These are phyloP conservation scores for Pythium grandisporangium DNA, from an alignment of 352 stramenopile genomes.

Conservation along the genomic window DNA sequence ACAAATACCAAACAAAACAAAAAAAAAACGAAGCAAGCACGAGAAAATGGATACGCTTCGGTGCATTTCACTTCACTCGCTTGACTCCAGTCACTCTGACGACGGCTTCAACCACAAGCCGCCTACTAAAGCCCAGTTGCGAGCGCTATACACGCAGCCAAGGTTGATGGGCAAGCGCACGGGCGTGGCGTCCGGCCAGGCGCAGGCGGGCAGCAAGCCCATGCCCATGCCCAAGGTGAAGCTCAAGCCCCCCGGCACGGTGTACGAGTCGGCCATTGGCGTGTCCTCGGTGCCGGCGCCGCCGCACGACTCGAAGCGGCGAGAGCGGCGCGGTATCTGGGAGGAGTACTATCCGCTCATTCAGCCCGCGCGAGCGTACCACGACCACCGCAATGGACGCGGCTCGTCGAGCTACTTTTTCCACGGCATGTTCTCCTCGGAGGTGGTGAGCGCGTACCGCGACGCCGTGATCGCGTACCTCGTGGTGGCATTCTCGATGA, in stretches of 20 bases:
- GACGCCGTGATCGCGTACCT: conserved; percentile 78
- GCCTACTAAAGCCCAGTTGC: too few species aligned
- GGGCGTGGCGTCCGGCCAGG: too few species aligned
- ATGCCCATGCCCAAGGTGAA: background rate
- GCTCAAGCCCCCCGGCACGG: conserved; percentile 14
- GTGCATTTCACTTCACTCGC: too few species aligned
- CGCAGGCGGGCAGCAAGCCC: too few species aligned
- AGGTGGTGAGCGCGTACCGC: conserved; percentile 77
- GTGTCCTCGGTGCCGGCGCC: conserved; percentile 5
- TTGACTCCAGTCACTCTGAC: too few species aligned
- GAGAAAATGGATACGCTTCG: too few species aligned
- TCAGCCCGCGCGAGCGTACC: conserved; percentile 73
- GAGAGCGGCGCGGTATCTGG: conserved; percentile 42
- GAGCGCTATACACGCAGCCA: too few species aligned
- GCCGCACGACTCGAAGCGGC: conserved; percentile 12
- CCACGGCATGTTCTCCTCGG: conserved; percentile 81
- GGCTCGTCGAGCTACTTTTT: conserved; percentile 82
- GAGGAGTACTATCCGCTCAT: conserved; percentile 86
- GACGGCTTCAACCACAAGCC: too few species aligned
- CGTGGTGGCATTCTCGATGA: conserved; percentile 69
- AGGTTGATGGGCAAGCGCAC: too few species aligned
- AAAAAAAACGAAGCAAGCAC: too few species aligned
- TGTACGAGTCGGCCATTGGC: conserved; percentile 15
- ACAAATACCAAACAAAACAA: too few species aligned
- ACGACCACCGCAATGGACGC: conserved; percentile 61